Conservation (phyloP, 2,329 filamentous ascomycete genomes). For the Zymoseptoria brevis region DNA sequence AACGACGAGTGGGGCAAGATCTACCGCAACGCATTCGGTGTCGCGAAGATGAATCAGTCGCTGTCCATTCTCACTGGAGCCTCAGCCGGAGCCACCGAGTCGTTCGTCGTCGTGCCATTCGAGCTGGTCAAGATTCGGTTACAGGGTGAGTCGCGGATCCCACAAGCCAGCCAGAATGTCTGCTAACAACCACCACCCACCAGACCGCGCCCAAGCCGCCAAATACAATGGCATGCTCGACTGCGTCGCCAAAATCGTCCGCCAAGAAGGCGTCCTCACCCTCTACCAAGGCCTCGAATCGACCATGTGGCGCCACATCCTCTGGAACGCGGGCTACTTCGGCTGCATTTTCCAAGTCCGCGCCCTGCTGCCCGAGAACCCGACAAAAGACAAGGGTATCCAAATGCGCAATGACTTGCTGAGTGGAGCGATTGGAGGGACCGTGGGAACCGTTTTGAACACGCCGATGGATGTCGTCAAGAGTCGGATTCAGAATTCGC, state of each 20-base stretch:
- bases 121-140: slow-evolving; percentile 97
- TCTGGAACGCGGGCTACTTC: slow-evolving; percentile 96
- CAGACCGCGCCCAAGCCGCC: slow-evolving; percentile 79
- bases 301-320: slow-evolving; percentile 88
- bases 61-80: slow-evolving; percentile 91
- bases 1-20: slow-evolving; percentile 97
- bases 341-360: slow-evolving; percentile 98
- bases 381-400: slow-evolving; percentile 65
- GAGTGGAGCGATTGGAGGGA: slow-evolving; percentile 81
- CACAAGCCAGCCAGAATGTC: neutral
- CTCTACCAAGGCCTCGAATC: slow-evolving; percentile 96
- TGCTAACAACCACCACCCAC: neutral
- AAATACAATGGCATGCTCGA: slow-evolving; percentile 80
- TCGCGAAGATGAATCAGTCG: slow-evolving; percentile 80
- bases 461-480: slow-evolving; percentile 97
- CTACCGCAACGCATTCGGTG: slow-evolving; percentile 80
- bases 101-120: slow-evolving; percentile 95
- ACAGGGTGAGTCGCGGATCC: slow-evolving; percentile 43
- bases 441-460: slow-evolving; percentile 83
- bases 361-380: slow-evolving; percentile 62
- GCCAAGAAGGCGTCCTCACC: slow-evolving; percentile 73
- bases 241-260: slow-evolving; percentile 72
- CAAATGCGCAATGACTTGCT: slow-evolving; percentile 84
- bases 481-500: slow-evolving; percentile 91
- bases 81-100: slow-evolving; percentile 87